A percentile compares a stretch with the other conserved stretches of the same genome.
These are phyloP conservation scores for Prunus armeniaca DNA, from an alignment of 306 rosid genomes.

Conservation along the genomic window DNA sequence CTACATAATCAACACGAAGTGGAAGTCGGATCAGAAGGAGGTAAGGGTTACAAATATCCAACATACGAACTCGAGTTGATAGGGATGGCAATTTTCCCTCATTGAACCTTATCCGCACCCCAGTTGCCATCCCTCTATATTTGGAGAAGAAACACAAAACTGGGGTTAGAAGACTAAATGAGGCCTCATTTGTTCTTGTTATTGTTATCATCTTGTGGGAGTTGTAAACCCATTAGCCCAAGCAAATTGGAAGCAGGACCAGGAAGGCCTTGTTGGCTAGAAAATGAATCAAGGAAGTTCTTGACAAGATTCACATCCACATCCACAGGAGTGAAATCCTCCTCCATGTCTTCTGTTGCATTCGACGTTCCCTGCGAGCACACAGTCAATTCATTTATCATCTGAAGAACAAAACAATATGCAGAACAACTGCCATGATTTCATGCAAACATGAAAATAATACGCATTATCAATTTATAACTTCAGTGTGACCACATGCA, in stretches of 20 bases:
- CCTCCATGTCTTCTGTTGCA: slow-evolving; percentile 60
- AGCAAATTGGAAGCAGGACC: slow-evolving; percentile 98
- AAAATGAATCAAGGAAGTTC: slow-evolving; percentile 88
- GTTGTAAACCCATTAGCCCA: slow-evolving; percentile 87
- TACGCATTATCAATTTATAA: not conserved
- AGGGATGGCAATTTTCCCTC: not conserved
- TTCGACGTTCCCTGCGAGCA: slow-evolving; percentile 63
- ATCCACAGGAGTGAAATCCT: slow-evolving; percentile 79
- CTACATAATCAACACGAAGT: not conserved
- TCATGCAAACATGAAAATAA: not conserved
- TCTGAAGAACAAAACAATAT: not conserved
- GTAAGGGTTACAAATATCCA: not conserved
- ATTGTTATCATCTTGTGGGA: slow-evolving; percentile 62
- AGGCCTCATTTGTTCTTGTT: slow-evolving; percentile 53
- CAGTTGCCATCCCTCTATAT: not conserved
- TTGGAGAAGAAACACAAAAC: not conserved
- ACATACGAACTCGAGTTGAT: not conserved
- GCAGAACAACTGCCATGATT: not conserved
- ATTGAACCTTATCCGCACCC: not conserved
- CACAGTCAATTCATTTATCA: slow-evolving; percentile 1
- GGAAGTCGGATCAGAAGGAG: not conserved
- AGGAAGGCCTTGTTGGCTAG: slow-evolving; percentile 96
- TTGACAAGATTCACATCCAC: slow-evolving; percentile 92
- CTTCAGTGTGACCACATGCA: not conserved
- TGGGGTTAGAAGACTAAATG: not conserved